These are phyloP conservation scores for Cryptococcus sp. DNA, from an alignment of 1,284 basidiomycete genomes.

Conservation along the genomic window DNA sequence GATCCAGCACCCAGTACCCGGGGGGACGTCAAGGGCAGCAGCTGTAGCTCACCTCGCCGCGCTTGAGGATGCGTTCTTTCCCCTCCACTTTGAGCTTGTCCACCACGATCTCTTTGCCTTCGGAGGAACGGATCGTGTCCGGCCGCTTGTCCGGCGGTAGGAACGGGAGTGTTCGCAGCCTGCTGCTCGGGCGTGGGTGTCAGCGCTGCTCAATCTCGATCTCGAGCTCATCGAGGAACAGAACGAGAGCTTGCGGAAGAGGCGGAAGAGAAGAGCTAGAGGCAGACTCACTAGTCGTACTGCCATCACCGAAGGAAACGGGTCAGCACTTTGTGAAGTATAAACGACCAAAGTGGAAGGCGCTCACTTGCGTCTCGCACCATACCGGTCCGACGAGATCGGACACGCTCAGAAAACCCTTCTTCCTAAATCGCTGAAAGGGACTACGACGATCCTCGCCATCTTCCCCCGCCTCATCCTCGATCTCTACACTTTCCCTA, in stretches of 20 bases:
- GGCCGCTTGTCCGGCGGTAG: constrained; percentile 63
- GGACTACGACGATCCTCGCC: constrained; percentile 29
- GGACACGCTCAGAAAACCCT: constrained; percentile 54
- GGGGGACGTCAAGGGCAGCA: not conserved
- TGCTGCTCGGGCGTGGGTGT: constrained; percentile 22
- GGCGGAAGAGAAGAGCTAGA: not conserved
- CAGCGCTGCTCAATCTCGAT: not conserved
- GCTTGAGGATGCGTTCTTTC: constrained; percentile 64
- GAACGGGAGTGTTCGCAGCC: constrained; percentile 56
- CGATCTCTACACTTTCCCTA: not conserved
- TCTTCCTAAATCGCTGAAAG: constrained; percentile 39
- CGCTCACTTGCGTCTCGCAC: constrained; percentile 59
- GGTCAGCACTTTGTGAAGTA: no score
- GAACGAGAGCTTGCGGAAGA: no score
- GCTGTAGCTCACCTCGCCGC: constrained; percentile 61
- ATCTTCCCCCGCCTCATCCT: constrained; percentile 9
- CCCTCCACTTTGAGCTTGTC: constrained; percentile 61
- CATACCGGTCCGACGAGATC: constrained; percentile 60
- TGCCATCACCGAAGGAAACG: constrained; percentile 5
- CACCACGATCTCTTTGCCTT: constrained; percentile 69
- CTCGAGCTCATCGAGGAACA: not conserved
- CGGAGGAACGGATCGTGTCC: constrained; percentile 61
- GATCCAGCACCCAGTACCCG: not conserved
- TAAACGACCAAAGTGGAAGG: no score
- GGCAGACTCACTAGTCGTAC: constrained; percentile 48